Conservation (phyloP, 2,329 filamentous ascomycete species). For the Penicillium sp. region DNA sequence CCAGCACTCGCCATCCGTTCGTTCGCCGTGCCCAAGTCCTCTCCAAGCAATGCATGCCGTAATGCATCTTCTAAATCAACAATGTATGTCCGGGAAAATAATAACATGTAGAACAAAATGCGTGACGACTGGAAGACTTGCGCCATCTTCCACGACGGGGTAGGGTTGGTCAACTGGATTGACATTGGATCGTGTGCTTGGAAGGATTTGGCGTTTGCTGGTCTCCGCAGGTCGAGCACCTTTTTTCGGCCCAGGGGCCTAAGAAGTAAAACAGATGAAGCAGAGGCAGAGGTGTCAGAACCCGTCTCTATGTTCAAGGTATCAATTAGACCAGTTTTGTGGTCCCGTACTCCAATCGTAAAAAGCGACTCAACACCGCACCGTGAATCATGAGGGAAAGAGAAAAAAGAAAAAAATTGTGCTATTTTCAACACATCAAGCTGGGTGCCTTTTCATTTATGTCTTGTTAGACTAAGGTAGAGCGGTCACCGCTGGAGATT, state of each 20-base stretch:
- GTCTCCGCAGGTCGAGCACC: neutral
- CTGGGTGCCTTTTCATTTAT: neutral
- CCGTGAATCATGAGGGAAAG: neutral
- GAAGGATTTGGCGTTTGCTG: neutral
- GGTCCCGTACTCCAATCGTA: neutral
- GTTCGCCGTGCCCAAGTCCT: slow-evolving; percentile 28
- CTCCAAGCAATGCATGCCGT: slow-evolving; percentile 31
- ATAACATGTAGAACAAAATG: slow-evolving; percentile 18
- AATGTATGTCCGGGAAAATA: slow-evolving; percentile 27
- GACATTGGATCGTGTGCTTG: neutral
- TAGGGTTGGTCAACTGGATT: neutral
- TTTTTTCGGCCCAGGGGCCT: neutral
- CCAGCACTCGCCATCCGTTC: slow-evolving; percentile 25
- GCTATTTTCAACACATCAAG: neutral
- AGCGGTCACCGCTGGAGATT: slow-evolving; percentile 39
- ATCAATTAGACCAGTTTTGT: neutral
- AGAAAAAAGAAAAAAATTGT: neutral
- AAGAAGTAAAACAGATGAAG: neutral
- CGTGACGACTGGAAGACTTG: slow-evolving; percentile 5
- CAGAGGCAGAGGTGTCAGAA: neutral
- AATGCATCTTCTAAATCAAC: slow-evolving; percentile 33
- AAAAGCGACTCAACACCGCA: neutral
- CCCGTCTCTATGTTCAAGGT: neutral
- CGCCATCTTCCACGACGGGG: slow-evolving; percentile 4
- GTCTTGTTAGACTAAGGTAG: neutral